These are phyloP conservation scores for Exophiala dermatitidis DNA, from an alignment of 2,329 filamentous ascomycete genomes.

Conservation along the genomic window DNA sequence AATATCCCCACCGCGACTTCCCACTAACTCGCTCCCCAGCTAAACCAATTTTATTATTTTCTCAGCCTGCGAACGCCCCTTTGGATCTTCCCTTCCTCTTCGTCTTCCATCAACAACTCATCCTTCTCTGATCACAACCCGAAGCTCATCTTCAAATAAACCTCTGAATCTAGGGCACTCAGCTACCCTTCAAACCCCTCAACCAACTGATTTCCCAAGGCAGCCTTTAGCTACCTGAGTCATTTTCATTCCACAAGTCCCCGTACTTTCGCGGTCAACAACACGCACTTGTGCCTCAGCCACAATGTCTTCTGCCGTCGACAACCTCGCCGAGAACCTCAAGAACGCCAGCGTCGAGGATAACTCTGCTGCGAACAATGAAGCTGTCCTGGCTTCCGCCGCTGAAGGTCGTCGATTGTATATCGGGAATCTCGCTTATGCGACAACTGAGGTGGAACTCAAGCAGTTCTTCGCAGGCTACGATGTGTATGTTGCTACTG, in stretches of 20 bases:
- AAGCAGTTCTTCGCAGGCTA: constrained; percentile 99
- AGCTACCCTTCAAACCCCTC: constrained; percentile 72
- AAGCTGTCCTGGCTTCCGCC: constrained; percentile 92
- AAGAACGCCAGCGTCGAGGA: constrained; percentile 59
- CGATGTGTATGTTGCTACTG: constrained; percentile 73
- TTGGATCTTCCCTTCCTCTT: constrained; percentile 15
- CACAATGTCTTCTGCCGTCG: constrained; percentile 74
- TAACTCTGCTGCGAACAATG: constrained; percentile 62
- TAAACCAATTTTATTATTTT: constrained; percentile 12
- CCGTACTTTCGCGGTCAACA: constrained; percentile 27
- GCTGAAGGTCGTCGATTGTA: constrained; percentile 97
- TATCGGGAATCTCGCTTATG: constrained; percentile 99
- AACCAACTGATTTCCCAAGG: constrained; percentile 45
- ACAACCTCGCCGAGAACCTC: constrained; percentile 62
- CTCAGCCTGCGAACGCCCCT: constrained; percentile 17
- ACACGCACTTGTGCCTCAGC: constrained; percentile 40
- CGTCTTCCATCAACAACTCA: constrained; percentile 24
- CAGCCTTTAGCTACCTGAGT: constrained; percentile 58
- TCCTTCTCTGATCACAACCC: constrained; percentile 27
- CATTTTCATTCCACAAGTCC: constrained; percentile 40
- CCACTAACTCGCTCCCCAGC: constrained; percentile 1
- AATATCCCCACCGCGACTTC: constrained; percentile 17
- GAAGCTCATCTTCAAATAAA: constrained; percentile 20
- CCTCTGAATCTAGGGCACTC: constrained; percentile 68
- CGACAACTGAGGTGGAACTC: constrained; percentile 99